Base-by-base conservation (phyloP, 129 eudicot genomes). In the Artemisia argyi region DNA sequence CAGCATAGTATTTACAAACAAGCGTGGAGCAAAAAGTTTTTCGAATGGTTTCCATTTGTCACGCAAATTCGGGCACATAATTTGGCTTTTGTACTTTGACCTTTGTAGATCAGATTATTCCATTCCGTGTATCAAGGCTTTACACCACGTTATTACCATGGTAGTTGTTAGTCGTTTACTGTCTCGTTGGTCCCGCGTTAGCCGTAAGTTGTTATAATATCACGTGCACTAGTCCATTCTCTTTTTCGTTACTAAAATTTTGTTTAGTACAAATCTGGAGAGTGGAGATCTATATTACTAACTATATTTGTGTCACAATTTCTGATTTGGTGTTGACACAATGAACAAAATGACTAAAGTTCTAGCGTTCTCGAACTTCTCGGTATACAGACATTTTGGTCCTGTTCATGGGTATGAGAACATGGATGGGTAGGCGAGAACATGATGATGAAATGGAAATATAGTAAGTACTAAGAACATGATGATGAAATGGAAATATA, bases 31-130 rank as follows among this genome's bases (percentile, higher is more conserved):
- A 24, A 46, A 58, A 58, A 61, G 19, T 28, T 60, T 5, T 3
- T 11, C 7, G 8, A 73, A 26, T 50, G 51, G 49, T 47, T 61
- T 73, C 69, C 30, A 49, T 61, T 53, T 0, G 20, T 73, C 16
- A 42, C 77, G 60, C 32, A 19, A 73, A 48, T 49, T 61, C 10
- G 61, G 70, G 70, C 70, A 73, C 61, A 49, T 61, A 48, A 49
- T 28, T 49, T 63, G 77, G 77, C 69, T 73, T 73, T 73, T 73
- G 52, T 50, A 61, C 39, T 73, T 61, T 73, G 39, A 73, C 77
- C 14, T 62, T 73, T 73, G 62, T 73, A 7, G 17, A 30, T 61
- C 16, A 14, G 7, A 35, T 35, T 35, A 73, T 73, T 49, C 77
- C 28, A 26, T 73, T 64, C 49, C 69, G 51, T 62, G 13, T 6